Conservation (phyloP, 139 green algal species). For the Chloropicon primus region DNA sequence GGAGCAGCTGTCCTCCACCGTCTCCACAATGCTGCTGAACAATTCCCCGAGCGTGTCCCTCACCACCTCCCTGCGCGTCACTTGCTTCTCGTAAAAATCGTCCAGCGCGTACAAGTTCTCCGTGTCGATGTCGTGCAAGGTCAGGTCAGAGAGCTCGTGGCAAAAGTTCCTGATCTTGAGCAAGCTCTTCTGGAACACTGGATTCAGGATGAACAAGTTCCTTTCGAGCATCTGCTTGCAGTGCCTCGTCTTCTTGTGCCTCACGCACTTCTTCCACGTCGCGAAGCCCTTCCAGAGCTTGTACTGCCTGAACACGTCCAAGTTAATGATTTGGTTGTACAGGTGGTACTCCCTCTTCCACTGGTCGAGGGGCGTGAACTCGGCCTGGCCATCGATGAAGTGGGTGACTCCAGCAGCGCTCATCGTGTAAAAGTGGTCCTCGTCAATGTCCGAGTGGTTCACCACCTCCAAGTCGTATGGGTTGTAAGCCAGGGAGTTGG, state of each 20-base stretch:
- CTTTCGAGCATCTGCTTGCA: slow-evolving; percentile 33
- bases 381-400: slow-evolving; percentile 36
- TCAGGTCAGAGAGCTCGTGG: slow-evolving; percentile 31
- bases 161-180: slow-evolving; percentile 36
- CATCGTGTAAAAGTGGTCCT: slow-evolving; percentile 65
- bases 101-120: slow-evolving; percentile 34
- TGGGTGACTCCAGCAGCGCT: slow-evolving; percentile 54
- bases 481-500: slow-evolving; percentile 45
- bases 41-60: slow-evolving; percentile 31
- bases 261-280: slow-evolving; percentile 40
- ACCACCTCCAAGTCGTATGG: slow-evolving; percentile 61
- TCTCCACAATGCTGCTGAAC: slow-evolving; percentile 18
- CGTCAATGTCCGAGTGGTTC: slow-evolving; percentile 26
- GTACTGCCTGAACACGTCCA: slow-evolving; percentile 51
- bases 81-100: slow-evolving; percentile 36
- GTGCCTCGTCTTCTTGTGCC: slow-evolving; percentile 39
- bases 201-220: slow-evolving; percentile 56
- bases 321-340: slow-evolving; percentile 41
- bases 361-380: slow-evolving; percentile 60
- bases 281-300: slow-evolving; percentile 61
- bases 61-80: slow-evolving; percentile 14
- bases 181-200: slow-evolving; percentile 47
- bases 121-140: slow-evolving; percentile 39
- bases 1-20: slow-evolving; percentile 37
- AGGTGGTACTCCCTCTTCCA: slow-evolving; percentile 62